Evolutionary conservation across 2,329 filamentous ascomycete species (phyloP), one percentile per base, ranked within the genome.

Genomic region (Arthrinium phaeospermum): DNA sequence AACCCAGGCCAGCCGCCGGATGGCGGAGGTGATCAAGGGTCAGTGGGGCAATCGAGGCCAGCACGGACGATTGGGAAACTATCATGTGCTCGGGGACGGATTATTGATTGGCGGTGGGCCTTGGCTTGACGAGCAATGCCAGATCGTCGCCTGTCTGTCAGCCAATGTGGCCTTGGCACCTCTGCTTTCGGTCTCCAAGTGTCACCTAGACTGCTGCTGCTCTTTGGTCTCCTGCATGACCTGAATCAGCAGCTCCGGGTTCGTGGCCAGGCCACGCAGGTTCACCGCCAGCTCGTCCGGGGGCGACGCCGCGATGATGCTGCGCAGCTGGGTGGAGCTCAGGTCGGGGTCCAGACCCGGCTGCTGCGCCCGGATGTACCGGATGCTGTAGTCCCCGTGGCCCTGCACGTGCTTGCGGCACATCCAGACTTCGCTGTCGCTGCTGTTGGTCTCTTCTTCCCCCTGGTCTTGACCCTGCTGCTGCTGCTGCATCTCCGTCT

Each of bases 271-370:
- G 14, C 71, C 72, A 8, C 30, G 45, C n/a, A 77, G 45, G 4
- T 57, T 51, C 7, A 71, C 47, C 51, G 72, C 71, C 3, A 75
- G 71, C 27, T 70, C 14, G 27, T 61, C 53, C 13, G 27, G 14
- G 14, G 70, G 19, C 2, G n/a, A 24, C 7, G 34, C 45, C 12
- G 69, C 64, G 51, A 77, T 70, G 30, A 74, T 72, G 16, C 30
- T 41, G 13, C 74, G 67, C 37, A 75, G 10, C 7, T 68, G 68
- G 14, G 72, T 76, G 44, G 75, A 76, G 64, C 76, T 77, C 8
- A 76, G 69, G 30, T 64, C 67, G 4, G 73, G 72, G 44, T 72
- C 71, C 14, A 76, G 30, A 3, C 8, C 27, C n/a, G 61, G 70
- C 34, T 68, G n/a, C 14, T 61, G 51, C 10, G 22, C 41, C 14